Evolutionary conservation across 768 basidiomycete genomes (phyloP).

Genomic region (Termitomyces titanicus): DNA sequence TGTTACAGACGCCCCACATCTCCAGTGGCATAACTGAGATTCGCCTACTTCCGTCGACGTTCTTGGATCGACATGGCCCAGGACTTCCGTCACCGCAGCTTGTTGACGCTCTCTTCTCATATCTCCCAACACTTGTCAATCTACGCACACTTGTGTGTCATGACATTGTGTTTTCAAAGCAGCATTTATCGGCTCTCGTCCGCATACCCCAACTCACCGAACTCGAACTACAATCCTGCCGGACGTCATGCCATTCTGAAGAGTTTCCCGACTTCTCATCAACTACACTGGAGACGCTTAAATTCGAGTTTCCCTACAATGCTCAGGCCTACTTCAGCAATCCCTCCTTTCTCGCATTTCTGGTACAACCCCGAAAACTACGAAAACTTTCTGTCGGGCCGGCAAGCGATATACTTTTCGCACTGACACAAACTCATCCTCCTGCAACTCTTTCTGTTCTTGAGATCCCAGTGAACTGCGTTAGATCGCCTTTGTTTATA

Average conservation of each 20-base stretch:
- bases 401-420: slow-evolving; percentile 11
- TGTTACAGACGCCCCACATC: slow-evolving; percentile 9
- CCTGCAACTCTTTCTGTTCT: slow-evolving; percentile 10
- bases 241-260: slow-evolving; percentile 5
- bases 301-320: slow-evolving; percentile 12
- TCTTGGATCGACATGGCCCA: not conserved
- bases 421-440: slow-evolving; percentile 2
- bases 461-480: slow-evolving; percentile 15
- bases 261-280: slow-evolving; percentile 12
- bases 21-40: slow-evolving; percentile 13
- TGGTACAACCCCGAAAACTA: slow-evolving; percentile 11
- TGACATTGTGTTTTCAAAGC: slow-evolving; percentile 10
- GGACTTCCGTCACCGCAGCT: slow-evolving; percentile 2
- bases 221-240: slow-evolving; percentile 17
- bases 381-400: slow-evolving; percentile 11
- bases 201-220: slow-evolving; percentile 11
- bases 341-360: slow-evolving; percentile 8
- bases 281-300: slow-evolving; percentile 9
- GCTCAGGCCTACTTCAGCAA: slow-evolving; percentile 5
- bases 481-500: slow-evolving; percentile 11
- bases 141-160: slow-evolving; percentile 16
- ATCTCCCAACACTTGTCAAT: slow-evolving; percentile 12
- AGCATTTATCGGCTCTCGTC: slow-evolving; percentile 7
- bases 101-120: slow-evolving; percentile 10
- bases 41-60: slow-evolving; percentile 11